phyloP scores from a whole-genome alignment of 768 basidiomycete species.

The Tricholoma bakamatsutake region DNA sequence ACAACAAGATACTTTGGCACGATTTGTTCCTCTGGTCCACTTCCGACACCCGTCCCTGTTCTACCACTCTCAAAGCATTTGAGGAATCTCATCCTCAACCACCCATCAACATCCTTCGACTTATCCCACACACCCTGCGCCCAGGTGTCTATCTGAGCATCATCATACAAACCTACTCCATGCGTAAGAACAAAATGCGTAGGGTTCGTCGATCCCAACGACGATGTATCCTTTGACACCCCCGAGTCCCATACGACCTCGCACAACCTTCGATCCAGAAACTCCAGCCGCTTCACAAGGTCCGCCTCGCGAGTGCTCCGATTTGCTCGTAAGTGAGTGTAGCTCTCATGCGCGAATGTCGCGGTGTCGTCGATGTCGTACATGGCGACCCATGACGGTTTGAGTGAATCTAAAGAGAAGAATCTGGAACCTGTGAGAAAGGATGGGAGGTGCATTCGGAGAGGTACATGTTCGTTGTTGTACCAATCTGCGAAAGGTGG shows the following conservation, averaged over 20 bases:
- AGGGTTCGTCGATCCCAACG: conserved; percentile 25
- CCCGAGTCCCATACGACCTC: conserved; percentile 30
- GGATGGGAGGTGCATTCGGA: conserved; percentile 37
- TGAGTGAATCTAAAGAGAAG: conserved; percentile 27
- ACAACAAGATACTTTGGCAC: conserved; percentile 33
- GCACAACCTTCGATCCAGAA: conserved; percentile 39
- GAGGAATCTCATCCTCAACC: conserved; percentile 35
- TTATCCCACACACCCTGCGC: conserved; percentile 11
- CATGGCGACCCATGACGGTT: conserved; percentile 42
- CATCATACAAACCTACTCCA: conserved; percentile 18
- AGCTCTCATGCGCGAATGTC: conserved; percentile 35
- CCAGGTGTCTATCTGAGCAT: conserved; percentile 19
- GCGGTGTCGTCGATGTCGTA: conserved; percentile 41
- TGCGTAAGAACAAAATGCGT: conserved; percentile 27
- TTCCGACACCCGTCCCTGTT: conserved; percentile 21
- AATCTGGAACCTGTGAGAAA: conserved; percentile 47
- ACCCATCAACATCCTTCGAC: conserved; percentile 24
- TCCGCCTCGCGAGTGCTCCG: conserved; percentile 38
- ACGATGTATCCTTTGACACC: conserved; percentile 23
- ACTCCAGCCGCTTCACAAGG: conserved; percentile 34
- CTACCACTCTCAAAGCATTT: conserved; percentile 36
- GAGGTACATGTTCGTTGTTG: conserved; percentile 49
- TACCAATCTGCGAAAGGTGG: conserved; percentile 39
- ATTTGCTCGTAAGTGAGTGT: conserved; percentile 38
- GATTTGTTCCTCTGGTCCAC: conserved; percentile 24